Conservation (phyloP, 2,329 filamentous ascomycete species). For the Aspergillus fijiensis region DNA sequence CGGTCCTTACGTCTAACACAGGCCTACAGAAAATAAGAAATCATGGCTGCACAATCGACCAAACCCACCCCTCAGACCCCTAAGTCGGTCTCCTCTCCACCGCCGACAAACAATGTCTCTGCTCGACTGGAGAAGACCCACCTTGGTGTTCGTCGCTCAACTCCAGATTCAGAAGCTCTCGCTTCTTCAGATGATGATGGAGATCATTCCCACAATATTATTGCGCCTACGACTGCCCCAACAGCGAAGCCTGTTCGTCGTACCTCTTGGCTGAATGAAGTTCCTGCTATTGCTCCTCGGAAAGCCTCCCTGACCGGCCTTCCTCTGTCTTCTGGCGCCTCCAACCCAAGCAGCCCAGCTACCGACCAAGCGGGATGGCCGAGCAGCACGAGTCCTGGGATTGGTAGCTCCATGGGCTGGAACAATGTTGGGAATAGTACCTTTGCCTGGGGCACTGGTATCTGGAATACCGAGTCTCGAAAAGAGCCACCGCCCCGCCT, state of each 20-base stretch:
- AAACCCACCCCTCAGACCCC: conserved; percentile 26
- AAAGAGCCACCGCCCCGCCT: conserved; percentile 75
- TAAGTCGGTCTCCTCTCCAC: conserved; percentile 44
- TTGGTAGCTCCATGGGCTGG: conserved; percentile 44
- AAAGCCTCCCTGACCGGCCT: conserved; percentile 74
- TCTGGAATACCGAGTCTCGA: conserved; percentile 73
- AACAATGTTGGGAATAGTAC: conserved; percentile 46
- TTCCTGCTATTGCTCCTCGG: conserved; percentile 65
- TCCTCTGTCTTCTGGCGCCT: conserved; percentile 75
- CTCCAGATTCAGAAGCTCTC: conserved; percentile 89
- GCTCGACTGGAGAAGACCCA: conserved; percentile 73
- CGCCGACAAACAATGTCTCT: conserved; percentile 59
- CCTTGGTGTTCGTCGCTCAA: conserved; percentile 69
- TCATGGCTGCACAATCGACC: conserved; percentile 44
- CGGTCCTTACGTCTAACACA: too few species aligned
- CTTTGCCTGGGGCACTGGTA: conserved; percentile 76
- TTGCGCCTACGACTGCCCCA: conserved; percentile 51
- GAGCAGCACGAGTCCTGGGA: conserved; percentile 34
- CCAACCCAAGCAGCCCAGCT: conserved; percentile 77
- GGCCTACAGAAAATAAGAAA: conserved; percentile 4
- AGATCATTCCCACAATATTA: conserved; percentile 61
- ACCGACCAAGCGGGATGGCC: conserved; percentile 58
- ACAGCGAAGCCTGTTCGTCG: conserved; percentile 65
- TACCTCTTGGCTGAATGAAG: conserved; percentile 84
- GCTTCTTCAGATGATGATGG: conserved; percentile 92